Percentiles rank a stretch among this genome's conserved stretches.
phyloP scores from a whole-genome alignment of 257 asterid genomes.

The Lycium ferocissimum region DNA sequence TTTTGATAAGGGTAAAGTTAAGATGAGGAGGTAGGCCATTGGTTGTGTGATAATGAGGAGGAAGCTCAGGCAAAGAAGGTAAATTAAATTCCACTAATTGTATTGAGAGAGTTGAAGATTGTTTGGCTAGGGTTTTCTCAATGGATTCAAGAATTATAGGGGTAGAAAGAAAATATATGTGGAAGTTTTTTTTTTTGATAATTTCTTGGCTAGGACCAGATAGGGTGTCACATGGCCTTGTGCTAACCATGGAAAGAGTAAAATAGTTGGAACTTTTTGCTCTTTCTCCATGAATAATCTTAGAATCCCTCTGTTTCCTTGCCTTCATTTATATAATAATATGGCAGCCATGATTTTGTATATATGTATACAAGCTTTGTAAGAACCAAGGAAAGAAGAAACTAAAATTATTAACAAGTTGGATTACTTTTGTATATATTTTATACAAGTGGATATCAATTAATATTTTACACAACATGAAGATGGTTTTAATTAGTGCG shows the following conservation, averaged over 20 bases:
- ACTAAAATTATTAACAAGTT: no score
- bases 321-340: not conserved
- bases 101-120: not conserved
- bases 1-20: not conserved
- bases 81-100: not conserved
- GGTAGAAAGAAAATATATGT: not conserved
- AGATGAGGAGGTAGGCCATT: not conserved
- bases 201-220: not conserved
- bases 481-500: no score
- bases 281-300: not conserved
- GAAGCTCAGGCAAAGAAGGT: not conserved
- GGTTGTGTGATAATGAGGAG: not conserved
- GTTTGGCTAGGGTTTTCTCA: not conserved
- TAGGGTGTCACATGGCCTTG: slow-evolving; percentile 14
- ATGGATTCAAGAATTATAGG: not conserved
- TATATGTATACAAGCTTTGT: no score
- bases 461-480: no score
- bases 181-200: not conserved
- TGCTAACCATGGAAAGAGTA: slow-evolving; percentile 30
- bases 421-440: no score
- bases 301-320: not conserved
- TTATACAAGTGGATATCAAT: no score
- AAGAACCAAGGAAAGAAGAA: no score
- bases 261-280: not conserved
- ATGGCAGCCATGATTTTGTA: no score